phyloP scores from a whole-genome alignment of 202 grass and related monocot genomes.

The Digitaria exilis region DNA sequence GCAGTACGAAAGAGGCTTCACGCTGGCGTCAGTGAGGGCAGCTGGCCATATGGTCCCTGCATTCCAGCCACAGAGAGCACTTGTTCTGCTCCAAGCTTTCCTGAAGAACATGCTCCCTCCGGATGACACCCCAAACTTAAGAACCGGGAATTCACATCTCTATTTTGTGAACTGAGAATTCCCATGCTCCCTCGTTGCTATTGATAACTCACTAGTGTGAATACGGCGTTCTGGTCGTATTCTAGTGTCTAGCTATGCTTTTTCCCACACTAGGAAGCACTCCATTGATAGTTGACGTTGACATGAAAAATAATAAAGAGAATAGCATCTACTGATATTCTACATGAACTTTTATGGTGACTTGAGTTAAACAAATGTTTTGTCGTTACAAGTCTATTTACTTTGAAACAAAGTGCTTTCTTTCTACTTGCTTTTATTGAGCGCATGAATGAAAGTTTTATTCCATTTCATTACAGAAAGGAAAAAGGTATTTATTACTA shows the following conservation, averaged over 20 bases:
- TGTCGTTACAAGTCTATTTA: neutral
- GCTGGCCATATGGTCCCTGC: conserved; percentile 58
- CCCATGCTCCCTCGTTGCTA: neutral
- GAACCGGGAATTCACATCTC: neutral
- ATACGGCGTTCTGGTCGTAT: neutral
- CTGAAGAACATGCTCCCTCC: conserved; percentile 14
- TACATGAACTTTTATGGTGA: neutral
- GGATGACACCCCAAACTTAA: neutral
- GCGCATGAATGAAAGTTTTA: no score
- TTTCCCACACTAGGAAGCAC: neutral
- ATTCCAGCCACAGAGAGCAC: conserved; percentile 60
- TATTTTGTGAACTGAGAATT: neutral
- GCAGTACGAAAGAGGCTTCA: conserved; percentile 50
- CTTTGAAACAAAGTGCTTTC: no score
- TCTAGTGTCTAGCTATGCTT: neutral
- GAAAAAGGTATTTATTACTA: no score
- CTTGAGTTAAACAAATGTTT: neutral
- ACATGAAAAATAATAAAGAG: neutral
- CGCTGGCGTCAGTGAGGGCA: conserved; percentile 47
- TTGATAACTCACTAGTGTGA: neutral
- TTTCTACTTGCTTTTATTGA: no score
- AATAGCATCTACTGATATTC: neutral
- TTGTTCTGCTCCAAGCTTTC: conserved; percentile 51
- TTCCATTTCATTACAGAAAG: no score
- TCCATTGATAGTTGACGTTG: neutral